A percentile compares a stretch with the other conserved stretches of the same genome.
Evolutionary conservation across 768 basidiomycete species (phyloP).

Genomic region (Exidia glandulosa): DNA sequence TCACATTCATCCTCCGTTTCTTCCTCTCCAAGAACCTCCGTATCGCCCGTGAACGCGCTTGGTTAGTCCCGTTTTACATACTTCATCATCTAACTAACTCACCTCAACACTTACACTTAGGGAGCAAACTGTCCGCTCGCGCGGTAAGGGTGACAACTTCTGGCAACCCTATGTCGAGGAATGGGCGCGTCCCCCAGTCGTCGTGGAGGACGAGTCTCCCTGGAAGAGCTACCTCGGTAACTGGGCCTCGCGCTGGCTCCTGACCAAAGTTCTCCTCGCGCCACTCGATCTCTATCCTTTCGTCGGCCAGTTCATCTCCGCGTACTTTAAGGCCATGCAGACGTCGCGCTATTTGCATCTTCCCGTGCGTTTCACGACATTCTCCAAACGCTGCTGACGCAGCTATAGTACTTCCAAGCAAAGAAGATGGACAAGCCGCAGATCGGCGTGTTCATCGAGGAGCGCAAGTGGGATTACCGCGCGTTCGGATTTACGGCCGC

Average conservation of each 20-base stretch:
- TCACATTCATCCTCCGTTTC: conserved; percentile 65
- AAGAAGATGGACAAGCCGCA: conserved; percentile 73
- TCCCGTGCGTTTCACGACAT: conserved; percentile 32
- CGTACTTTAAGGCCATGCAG: conserved; percentile 54
- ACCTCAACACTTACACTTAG: no score
- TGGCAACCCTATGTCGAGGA: conserved; percentile 81
- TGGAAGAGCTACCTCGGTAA: conserved; percentile 23
- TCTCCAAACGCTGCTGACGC: neutral
- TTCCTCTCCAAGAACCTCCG: conserved; percentile 78
- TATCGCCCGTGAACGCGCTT: conserved; percentile 65
- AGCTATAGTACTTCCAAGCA: conserved; percentile 62
- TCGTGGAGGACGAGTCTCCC: conserved; percentile 11
- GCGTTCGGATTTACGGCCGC: conserved; percentile 82
- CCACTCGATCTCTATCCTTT: conserved; percentile 61
- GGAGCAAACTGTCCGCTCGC: conserved; percentile 70
- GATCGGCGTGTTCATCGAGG: conserved; percentile 68
- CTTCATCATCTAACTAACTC: no score
- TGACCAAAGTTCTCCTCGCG: conserved; percentile 45
- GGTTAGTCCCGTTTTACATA: no score
- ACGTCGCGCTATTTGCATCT: conserved; percentile 60
- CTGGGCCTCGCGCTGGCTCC: conserved; percentile 28
- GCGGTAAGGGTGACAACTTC: conserved; percentile 73
- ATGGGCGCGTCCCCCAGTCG: conserved; percentile 47
- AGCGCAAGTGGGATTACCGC: conserved; percentile 83
- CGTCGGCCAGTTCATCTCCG: conserved; percentile 48